phyloP scores from a whole-genome alignment of 176 grass and related monocot species.

The Cenchrus purpureus region DNA sequence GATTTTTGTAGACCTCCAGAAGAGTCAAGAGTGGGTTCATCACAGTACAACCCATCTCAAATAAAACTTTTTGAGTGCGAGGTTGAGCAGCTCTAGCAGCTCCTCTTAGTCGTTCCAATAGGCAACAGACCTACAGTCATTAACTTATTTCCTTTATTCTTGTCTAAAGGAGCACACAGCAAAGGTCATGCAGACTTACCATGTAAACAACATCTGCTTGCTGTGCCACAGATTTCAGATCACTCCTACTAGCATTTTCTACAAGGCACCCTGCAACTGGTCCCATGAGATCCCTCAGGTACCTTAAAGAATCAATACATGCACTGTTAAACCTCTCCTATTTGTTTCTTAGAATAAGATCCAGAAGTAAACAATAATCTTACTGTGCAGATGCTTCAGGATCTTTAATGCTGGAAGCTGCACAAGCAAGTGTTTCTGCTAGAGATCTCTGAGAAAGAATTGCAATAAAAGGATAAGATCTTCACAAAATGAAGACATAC shows the following conservation, averaged over 20 bases:
- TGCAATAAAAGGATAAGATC: constrained; percentile 38
- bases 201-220: constrained; percentile 90
- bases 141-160: constrained; percentile 40
- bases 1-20: constrained; percentile 89
- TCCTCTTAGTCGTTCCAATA: constrained; percentile 94
- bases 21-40: constrained; percentile 93
- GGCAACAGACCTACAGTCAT: constrained; percentile 77
- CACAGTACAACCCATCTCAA: constrained; percentile 84
- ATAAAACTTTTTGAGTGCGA: constrained; percentile 88
- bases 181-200: constrained; percentile 60
- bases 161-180: constrained; percentile 25
- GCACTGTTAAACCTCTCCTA: constrained; percentile 26
- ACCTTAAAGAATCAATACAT: constrained; percentile 57
- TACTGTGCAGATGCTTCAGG: constrained; percentile 83
- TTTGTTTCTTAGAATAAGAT: constrained; percentile 36
- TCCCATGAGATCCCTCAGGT: constrained; percentile 95
- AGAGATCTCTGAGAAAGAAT: constrained; percentile 75
- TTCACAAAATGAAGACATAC: constrained; percentile 30
- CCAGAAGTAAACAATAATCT: constrained; percentile 52
- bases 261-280: constrained; percentile 79
- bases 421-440: constrained; percentile 91
- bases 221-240: constrained; percentile 90
- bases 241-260: constrained; percentile 79
- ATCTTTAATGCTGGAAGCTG: constrained; percentile 93
- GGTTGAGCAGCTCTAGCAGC: constrained; percentile 93